Conservation (phyloP, 306 rosid species). For the Castanea mollissima region DNA sequence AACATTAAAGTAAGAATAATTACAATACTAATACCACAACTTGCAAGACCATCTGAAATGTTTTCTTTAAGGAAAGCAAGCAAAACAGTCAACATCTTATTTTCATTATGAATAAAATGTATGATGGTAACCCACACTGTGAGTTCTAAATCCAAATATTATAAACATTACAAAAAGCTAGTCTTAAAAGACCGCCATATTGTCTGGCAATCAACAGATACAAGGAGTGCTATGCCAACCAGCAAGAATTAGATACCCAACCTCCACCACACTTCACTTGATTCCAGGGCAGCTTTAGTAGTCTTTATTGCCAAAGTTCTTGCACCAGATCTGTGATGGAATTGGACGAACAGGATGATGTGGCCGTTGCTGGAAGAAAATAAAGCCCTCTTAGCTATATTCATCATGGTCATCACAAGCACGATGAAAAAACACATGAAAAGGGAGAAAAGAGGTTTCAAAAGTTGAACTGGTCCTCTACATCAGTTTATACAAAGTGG, state of each 20-base stretch:
- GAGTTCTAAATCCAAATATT: slow-evolving; percentile 23
- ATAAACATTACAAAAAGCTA: slow-evolving; percentile 24
- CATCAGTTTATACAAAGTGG: slow-evolving; percentile 15
- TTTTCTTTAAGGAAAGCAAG: slow-evolving; percentile 15
- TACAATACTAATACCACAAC: slow-evolving; percentile 12
- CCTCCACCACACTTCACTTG: slow-evolving; percentile 26
- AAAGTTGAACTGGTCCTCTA: slow-evolving; percentile 22
- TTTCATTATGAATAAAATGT: slow-evolving; percentile 23
- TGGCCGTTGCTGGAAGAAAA: slow-evolving; percentile 88
- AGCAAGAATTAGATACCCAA: slow-evolving; percentile 21
- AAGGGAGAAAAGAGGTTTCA: background rate
- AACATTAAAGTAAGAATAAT: background rate
- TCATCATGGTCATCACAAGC: background rate
- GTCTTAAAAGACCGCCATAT: slow-evolving; percentile 34
- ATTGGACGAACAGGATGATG: slow-evolving; percentile 96
- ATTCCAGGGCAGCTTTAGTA: slow-evolving; percentile 37
- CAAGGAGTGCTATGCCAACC: slow-evolving; percentile 11
- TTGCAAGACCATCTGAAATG: slow-evolving; percentile 18
- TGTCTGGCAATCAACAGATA: slow-evolving; percentile 34
- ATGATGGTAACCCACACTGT: slow-evolving; percentile 32
- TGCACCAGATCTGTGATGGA: slow-evolving; percentile 98
- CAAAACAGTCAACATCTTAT: slow-evolving; percentile 43
- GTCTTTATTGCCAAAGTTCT: slow-evolving; percentile 87
- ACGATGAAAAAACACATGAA: background rate
- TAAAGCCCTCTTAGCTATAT: slow-evolving; percentile 23